Conservation (phyloP, 2,329 filamentous ascomycete genomes). For the Fonsecaea monophora region DNA sequence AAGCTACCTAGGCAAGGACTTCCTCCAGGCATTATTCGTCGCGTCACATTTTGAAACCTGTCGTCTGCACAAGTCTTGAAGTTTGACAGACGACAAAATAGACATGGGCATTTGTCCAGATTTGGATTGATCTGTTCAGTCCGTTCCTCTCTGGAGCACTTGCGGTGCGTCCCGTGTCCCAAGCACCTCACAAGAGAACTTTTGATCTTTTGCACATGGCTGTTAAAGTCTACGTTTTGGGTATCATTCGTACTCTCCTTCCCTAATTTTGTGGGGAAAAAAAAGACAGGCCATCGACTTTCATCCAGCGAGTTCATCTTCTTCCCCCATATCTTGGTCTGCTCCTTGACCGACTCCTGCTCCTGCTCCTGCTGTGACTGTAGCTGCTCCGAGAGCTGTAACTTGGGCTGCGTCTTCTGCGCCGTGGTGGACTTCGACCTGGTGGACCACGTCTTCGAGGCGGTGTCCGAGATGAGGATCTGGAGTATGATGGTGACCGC, state of each 20-base stretch:
- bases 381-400: constrained; percentile 68
- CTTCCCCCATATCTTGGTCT: constrained; percentile 54
- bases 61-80: constrained; percentile 1
- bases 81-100: background rate
- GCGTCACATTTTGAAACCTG: background rate
- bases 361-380: constrained; percentile 58
- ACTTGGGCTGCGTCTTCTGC: constrained; percentile 64
- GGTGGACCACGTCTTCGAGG: constrained; percentile 48
- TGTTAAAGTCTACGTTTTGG: constrained; percentile 1
- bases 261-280: background rate
- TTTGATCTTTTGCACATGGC: background rate
- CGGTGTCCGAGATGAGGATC: constrained; percentile 53
- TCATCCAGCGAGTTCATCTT: constrained; percentile 32
- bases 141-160: background rate
- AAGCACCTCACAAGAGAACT: background rate
- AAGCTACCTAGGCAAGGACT: background rate
- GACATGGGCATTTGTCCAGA: background rate
- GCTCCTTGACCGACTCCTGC: constrained; percentile 50
- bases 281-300: background rate
- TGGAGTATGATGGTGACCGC: constrained; percentile 46
- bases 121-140: background rate
- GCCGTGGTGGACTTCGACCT: constrained; percentile 46
- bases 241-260: constrained; percentile 1
- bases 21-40: background rate
- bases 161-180: background rate